phyloP scores from a whole-genome alignment of 169 alveolate species.

The Eimeria praecox region DNA sequence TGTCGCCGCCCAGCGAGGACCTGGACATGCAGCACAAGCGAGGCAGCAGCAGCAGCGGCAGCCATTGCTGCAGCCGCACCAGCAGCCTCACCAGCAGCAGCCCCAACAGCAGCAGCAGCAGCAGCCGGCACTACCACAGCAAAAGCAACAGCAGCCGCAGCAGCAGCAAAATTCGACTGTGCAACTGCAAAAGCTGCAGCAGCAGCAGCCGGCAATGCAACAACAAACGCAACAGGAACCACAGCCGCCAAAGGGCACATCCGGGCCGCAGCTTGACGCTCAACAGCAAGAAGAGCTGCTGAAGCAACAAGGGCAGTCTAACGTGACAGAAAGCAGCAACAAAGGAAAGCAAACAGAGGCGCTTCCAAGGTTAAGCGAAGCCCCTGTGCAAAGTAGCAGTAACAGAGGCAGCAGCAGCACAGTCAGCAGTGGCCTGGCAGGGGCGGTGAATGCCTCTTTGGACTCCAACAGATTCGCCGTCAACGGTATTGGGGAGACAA shows the following conservation, averaged over 20 bases:
- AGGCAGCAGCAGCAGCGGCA: conserved; percentile 50
- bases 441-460: neutral
- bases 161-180: neutral
- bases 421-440: neutral
- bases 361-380: neutral
- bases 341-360: neutral
- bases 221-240: neutral
- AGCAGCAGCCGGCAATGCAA: neutral
- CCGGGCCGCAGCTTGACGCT: neutral
- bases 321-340: neutral
- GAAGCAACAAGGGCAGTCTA: neutral
- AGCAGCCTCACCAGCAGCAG: neutral
- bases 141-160: neutral
- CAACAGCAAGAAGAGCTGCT: neutral
- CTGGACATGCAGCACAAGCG: conserved; percentile 53
- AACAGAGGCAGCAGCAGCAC: neutral
- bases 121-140: neutral
- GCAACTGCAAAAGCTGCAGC: neutral
- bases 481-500: neutral
- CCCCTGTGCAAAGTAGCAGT: conserved; percentile 8
- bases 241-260: neutral
- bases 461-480: neutral
- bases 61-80: conserved; percentile 5
- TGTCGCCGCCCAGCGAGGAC: neutral
- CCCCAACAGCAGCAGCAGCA: neutral